Percentiles rank a stretch among this genome's conserved stretches.
Conservation (phyloP, 352 stramenopile genomes). For the Saprolegnia parasitica region DNA sequence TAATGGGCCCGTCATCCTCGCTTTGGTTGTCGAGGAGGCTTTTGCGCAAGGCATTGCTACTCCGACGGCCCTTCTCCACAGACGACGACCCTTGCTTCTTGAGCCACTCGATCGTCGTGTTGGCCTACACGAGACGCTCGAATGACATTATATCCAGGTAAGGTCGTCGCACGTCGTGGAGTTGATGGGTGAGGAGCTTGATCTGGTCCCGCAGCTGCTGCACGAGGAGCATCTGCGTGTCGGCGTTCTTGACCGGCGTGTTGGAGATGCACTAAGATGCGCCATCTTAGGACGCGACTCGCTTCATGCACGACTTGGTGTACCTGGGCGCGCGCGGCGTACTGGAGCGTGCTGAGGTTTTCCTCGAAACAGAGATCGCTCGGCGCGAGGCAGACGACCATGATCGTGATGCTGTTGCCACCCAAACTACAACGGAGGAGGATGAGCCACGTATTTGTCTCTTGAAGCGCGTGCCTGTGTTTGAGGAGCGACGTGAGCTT, state of each 20-base stretch:
- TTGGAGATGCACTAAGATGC: constrained; percentile 18
- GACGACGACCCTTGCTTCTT: constrained; percentile 3
- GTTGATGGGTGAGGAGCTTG: constrained; percentile 32
- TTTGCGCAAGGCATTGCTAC: not conserved
- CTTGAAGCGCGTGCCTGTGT: constrained; percentile 39
- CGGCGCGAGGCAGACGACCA: constrained; percentile 88
- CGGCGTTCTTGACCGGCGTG: constrained; percentile 27
- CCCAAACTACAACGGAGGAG: constrained; percentile 39
- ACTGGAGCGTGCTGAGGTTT: constrained; percentile 90
- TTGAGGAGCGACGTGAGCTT: constrained; percentile 92
- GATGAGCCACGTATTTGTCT: not conserved
- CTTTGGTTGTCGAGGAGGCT: constrained; percentile 3
- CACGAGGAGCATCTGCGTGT: constrained; percentile 32
- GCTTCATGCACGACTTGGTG: too few relatives aligned
- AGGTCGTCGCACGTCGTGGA: constrained; percentile 4
- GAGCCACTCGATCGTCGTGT: constrained; percentile 23
- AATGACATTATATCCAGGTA: too few relatives aligned
- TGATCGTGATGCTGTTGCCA: constrained; percentile 86
- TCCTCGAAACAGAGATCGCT: constrained; percentile 83
- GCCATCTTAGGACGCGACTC: too few relatives aligned
- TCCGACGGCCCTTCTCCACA: not conserved
- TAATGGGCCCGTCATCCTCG: not conserved
- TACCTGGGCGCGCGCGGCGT: constrained; percentile 85
- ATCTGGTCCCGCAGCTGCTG: constrained; percentile 47
- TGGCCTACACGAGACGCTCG: constrained; percentile 3